Base-by-base conservation (phyloP, 1,139 yeast species). In the Pneumocystis canis region DNA sequence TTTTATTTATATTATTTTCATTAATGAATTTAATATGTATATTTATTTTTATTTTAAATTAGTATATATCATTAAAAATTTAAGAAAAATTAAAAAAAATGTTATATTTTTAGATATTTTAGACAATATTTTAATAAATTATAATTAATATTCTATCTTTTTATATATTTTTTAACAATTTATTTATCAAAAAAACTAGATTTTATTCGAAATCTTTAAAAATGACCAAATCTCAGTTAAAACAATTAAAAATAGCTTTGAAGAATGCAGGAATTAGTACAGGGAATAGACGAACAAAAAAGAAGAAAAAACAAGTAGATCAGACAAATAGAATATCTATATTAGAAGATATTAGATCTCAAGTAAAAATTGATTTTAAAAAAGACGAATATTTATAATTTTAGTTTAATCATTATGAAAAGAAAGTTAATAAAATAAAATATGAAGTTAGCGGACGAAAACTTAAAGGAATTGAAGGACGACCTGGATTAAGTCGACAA, bases 341-440 rank as follows among this genome's bases (percentile, higher is more conserved):
- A 47, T 47, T 47, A 47, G 31, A 47, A 25, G 11, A 57, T 57
- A 39, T 39, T 65, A 66, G 7, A 67, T 63, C 14, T 25, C 65
- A 59, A 82, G 88, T 69, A 79, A 87, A 68, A 86, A 84, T 81
- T 78, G 67, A 80, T 80, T 62, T 76, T 79, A 65, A 78, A 82
- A 14, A 73, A 92, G 31, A 73, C 76, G 25, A 79, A 79, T 64
- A 87, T 92, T 67, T 6, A 47, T 80, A 97, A 70, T 82, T 81
- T 63, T 85, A 89, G 69, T 90, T 90, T 77, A 90, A 89, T 73
- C 94, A 94, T 32, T 94, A 92, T 74, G 98, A 90, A 70, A 79
- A 83, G 60, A 85, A 87, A 69, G 78, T 83, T 59, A 85, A 85
- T 66, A 79, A 86, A 67, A 81, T 82, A 63, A 90, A 90, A 72